These are phyloP conservation scores for Zoysia matrella DNA, from an alignment of 202 grass and related monocot genomes.

Conservation along the genomic window DNA sequence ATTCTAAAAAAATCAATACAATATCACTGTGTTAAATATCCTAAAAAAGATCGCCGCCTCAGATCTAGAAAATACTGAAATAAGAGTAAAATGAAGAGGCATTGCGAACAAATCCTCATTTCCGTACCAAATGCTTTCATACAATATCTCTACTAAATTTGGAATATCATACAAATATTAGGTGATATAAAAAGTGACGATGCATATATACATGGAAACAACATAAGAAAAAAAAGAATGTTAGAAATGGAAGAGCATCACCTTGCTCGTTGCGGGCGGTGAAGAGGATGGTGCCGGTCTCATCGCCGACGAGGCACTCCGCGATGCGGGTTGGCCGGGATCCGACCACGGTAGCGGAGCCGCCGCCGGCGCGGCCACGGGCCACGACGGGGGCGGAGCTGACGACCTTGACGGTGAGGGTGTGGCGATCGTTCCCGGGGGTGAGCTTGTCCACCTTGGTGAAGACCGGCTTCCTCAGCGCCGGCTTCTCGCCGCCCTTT, in stretches of 20 bases:
- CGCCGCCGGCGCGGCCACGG: conserved; percentile 25
- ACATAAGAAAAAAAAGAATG: background rate
- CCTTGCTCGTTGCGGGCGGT: conserved; percentile 63
- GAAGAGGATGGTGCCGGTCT: conserved; percentile 60
- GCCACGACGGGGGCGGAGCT: conserved; percentile 25
- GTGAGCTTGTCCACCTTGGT: conserved; percentile 52
- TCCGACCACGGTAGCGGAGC: background rate
- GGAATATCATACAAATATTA: background rate
- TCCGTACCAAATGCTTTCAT: background rate
- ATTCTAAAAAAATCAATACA: background rate
- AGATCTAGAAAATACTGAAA: background rate
- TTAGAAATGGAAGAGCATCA: background rate
- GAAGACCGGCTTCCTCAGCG: conserved; percentile 56
- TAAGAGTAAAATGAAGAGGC: background rate
- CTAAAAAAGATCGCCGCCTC: background rate
- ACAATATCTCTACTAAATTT: background rate
- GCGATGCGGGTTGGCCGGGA: conserved; percentile 43
- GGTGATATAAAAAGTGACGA: background rate
- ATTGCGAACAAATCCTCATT: background rate
- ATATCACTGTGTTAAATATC: background rate
- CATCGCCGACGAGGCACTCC: conserved; percentile 62
- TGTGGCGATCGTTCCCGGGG: conserved; percentile 45
- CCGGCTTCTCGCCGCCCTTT: conserved; percentile 27
- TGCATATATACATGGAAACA: background rate
- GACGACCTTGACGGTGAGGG: conserved; percentile 53